phyloP scores from a whole-genome alignment of 2,329 filamentous ascomycete species.

The Penicillium sp. region DNA sequence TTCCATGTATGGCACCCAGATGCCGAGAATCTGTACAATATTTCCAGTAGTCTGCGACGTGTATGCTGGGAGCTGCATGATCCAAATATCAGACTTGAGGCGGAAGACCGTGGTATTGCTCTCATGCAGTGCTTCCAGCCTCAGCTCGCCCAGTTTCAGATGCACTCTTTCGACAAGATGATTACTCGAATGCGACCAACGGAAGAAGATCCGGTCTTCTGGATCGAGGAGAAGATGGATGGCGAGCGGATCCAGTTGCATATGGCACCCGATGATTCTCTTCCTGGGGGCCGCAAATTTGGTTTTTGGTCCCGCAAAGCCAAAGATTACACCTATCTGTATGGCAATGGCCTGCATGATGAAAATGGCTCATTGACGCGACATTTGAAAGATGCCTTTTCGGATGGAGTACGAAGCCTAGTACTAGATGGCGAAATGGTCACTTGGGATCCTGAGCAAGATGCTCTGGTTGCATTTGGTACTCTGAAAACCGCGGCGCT shows the following conservation, averaged over 20 bases:
- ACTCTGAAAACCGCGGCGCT: slow-evolving; percentile 90
- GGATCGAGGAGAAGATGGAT: slow-evolving; percentile 98
- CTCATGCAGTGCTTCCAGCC: slow-evolving; percentile 97
- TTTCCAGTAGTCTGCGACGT: slow-evolving; percentile 84
- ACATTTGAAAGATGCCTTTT: slow-evolving; percentile 77
- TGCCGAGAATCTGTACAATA: slow-evolving; percentile 78
- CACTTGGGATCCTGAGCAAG: slow-evolving; percentile 87
- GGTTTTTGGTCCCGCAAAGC: slow-evolving; percentile 94
- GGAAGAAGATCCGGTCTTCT: slow-evolving; percentile 77
- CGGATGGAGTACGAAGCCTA: slow-evolving; percentile 75
- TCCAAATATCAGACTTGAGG: slow-evolving; percentile 71
- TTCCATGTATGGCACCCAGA: slow-evolving; percentile 82
- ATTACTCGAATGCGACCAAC: slow-evolving; percentile 69
- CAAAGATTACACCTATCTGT: slow-evolving; percentile 94
- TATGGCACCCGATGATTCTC: slow-evolving; percentile 72
- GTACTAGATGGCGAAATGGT: slow-evolving; percentile 99
- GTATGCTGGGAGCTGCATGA: slow-evolving; percentile 95
- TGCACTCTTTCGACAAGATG: slow-evolving; percentile 79
- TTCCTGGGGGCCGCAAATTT: slow-evolving; percentile 74
- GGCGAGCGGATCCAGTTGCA: slow-evolving; percentile 98
- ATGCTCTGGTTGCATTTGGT: slow-evolving; percentile 87
- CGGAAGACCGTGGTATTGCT: slow-evolving; percentile 72
- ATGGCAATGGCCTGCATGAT: slow-evolving; percentile 77
- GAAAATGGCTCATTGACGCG: slow-evolving; percentile 77
- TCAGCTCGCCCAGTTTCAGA: slow-evolving; percentile 90